These are phyloP conservation scores for Friedmanniomyces simplex DNA, from an alignment of 495 filamentous ascomycete genomes.

Conservation along the genomic window DNA sequence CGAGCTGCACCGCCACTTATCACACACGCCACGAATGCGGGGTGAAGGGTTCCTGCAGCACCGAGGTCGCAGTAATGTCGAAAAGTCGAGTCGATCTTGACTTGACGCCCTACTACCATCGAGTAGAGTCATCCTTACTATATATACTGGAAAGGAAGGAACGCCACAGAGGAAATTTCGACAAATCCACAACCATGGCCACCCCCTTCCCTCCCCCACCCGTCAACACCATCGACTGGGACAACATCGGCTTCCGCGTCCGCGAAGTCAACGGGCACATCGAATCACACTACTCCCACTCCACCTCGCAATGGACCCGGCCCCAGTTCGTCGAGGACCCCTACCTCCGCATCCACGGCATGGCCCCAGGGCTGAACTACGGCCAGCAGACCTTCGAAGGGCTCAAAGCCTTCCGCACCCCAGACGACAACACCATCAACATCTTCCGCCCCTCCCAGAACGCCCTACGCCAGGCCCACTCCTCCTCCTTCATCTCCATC, in stretches of 20 bases:
- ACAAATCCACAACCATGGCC: constrained; percentile 9
- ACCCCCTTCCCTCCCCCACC: constrained; percentile 68
- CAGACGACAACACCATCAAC: constrained; percentile 29
- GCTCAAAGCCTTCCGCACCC: constrained; percentile 33
- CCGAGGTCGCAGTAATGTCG: too few relatives aligned
- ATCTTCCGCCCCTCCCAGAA: constrained; percentile 35
- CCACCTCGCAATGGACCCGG: constrained; percentile 32
- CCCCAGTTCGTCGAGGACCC: constrained; percentile 37
- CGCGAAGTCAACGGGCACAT: constrained; percentile 56
- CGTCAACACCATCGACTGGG: constrained; percentile 81
- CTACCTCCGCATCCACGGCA: constrained; percentile 35
- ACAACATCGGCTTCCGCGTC: constrained; percentile 78
- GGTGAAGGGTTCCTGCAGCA: neutral
- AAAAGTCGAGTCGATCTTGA: too few relatives aligned
- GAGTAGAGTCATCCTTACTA: too few relatives aligned
- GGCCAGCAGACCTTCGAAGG: constrained; percentile 34
- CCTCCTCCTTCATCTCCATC: constrained; percentile 31
- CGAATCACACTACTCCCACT: constrained; percentile 30
- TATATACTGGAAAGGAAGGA: too few relatives aligned
- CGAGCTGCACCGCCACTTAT: neutral
- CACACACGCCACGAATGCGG: neutral
- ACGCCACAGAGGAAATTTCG: neutral
- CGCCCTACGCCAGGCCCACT: constrained; percentile 30
- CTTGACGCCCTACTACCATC: too few relatives aligned
- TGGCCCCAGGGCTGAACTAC: constrained; percentile 40